Conservation (phyloP, 331 rosid genomes). For the Pyracantha coccinea region DNA sequence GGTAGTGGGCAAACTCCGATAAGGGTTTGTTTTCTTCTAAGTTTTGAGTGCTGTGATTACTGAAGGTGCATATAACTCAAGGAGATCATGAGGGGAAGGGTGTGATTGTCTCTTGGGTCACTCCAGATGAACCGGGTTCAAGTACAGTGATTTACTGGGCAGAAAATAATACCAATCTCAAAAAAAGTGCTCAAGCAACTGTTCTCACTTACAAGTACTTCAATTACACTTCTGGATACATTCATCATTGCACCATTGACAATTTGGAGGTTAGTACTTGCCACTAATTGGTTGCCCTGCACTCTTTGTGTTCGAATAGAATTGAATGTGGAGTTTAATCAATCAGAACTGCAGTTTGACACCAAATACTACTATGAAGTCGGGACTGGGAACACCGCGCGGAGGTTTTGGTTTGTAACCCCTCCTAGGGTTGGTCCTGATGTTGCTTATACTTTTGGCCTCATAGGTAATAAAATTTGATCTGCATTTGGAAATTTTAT, state of each 20-base stretch:
- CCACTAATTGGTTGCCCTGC: not conserved
- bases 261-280: constrained; percentile 33
- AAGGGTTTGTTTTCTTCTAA: not conserved
- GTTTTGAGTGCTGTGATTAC: not conserved
- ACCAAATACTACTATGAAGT: constrained; percentile 40
- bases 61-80: constrained; percentile 53
- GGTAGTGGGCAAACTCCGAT: not conserved
- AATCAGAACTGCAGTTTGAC: constrained; percentile 26
- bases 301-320: not conserved
- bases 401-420: constrained; percentile 36
- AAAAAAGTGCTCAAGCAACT: constrained; percentile 20
- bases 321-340: not conserved
- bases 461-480: constrained; percentile 26
- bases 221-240: constrained; percentile 49
- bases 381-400: constrained; percentile 27
- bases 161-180: constrained; percentile 21
- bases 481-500: not conserved
- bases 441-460: constrained; percentile 49
- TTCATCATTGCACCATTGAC: constrained; percentile 40
- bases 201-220: constrained; percentile 34
- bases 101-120: constrained; percentile 46
- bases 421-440: constrained; percentile 49
- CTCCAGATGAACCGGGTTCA: constrained; percentile 43
- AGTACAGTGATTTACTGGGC: constrained; percentile 39
- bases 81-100: constrained; percentile 43